Base-by-base conservation (phyloP, 352 stramenopile genomes). In the Globisporangium paroecandrum region DNA sequence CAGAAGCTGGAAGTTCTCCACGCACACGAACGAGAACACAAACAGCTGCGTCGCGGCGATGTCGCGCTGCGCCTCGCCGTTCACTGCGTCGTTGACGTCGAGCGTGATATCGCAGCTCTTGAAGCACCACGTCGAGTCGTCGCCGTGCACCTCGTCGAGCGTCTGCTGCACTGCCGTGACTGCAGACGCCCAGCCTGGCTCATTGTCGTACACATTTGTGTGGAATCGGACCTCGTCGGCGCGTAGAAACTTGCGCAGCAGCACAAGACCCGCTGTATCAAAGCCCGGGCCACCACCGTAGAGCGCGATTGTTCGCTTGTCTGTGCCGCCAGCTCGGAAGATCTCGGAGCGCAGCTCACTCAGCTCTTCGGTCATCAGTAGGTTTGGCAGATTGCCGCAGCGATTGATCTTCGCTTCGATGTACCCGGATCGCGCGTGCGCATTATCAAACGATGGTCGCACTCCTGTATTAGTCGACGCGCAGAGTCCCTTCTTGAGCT, bases 21-120 rank as follows among this genome's bases (percentile, higher is more conserved):
- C 83, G 57, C 81, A 90, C 43, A 91, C 83, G 61, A 91, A 91
- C 7, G 81, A 83, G 43, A 91, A 91, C 25, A 89, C 68, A 29
- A 89, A 83, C 1, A 90, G 58, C 15, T 87, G 68, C 4, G 76
- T 89, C 20, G 55, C 29, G 2, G 46, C 24, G 6, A 82, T 41
- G 18, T 83, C 72, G 46, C 58, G 27, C 13, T 46, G 32, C 1
- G 85, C 78, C 12, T 68, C 69, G 0, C 53, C 24, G 32, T 92
- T 92, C 27, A 88, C 74, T 12, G 55, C 29, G 3, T 69, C 57
- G 9, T 73, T 29, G 27, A 85, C 54, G 43, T 80, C 69, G 8
- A 87, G 53, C 0, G 82, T 90, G 74, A 92, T 89, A 43, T 92
- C 83, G 47, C 83, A 90, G 25, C 65, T 51, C 36, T 85, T 70